Evolutionary conservation across 2,329 filamentous ascomycete species (phyloP), one percentile per base, ranked within the genome.

Genomic region (Colletotrichum sp.): DNA sequence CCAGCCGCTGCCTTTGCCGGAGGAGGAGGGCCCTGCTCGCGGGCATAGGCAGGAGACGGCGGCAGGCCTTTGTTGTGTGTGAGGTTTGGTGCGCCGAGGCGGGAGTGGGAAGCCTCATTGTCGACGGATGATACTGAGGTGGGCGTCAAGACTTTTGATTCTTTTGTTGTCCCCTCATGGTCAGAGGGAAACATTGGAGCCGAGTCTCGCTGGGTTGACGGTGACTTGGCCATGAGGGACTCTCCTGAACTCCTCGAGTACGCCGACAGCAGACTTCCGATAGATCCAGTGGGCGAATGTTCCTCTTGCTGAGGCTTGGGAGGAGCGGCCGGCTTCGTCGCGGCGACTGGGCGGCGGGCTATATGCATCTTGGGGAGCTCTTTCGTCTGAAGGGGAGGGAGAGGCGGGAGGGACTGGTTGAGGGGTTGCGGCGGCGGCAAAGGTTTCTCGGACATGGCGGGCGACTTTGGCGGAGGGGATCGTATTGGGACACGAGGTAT

Each of bases 241-340:
- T 87, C 88, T 58, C 85, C 86, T 8, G 86, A 87, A 61, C 85
- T 87, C 76, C 85, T 83, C 66, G 88, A 88, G 79, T 92, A 92
- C 25, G 90, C 89, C 13, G 89, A 91, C 43, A 92, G 79, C 13
- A 92, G 82, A 80, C 89, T 91, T 16, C 87, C 89, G 67, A 91
- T 82, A 12, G 90, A 91, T 86, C 3, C 71, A 22, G 25, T 65
- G 30, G 73, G 69, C 12, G 69, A 71, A 16, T 66, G 28, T 30
- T 71, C 30, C 43, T 72, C 68, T 22, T 36, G 43, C 9, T 67
- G 52, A 4, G 30, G 39, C n/a, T 58, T 48, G n/a, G 62, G 62
- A 28, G 36, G 22, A 3, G 56, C 64, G 3, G 18, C 36, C 1
- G 52, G 69, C 68, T 75, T 73, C 18, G 39, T 43, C 2, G 39